phyloP scores from a whole-genome alignment of 441 rosid genomes.

The Populus hybrid region DNA sequence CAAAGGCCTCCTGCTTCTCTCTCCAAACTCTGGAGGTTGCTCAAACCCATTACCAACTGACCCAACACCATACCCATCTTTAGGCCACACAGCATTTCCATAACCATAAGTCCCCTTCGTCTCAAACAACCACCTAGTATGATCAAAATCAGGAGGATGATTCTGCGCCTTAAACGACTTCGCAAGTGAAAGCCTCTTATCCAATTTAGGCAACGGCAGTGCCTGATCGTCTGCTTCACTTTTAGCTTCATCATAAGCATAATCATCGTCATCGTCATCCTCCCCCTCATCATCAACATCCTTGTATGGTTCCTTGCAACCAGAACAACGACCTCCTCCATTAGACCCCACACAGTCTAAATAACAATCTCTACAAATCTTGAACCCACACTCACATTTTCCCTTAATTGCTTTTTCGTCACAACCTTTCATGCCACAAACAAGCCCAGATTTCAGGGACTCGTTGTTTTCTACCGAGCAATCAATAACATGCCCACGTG shows the following conservation, averaged over 20 bases:
- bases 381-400: constrained; percentile 72
- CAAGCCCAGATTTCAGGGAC: constrained; percentile 32
- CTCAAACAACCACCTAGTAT: constrained; percentile 84
- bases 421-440: constrained; percentile 75
- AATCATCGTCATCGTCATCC: constrained; percentile 22
- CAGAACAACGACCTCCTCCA: constrained; percentile 69
- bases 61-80: constrained; percentile 66
- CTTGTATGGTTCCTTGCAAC: constrained; percentile 73
- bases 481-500: constrained; percentile 71
- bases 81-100: constrained; percentile 91
- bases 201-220: constrained; percentile 63
- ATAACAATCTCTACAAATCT: constrained; percentile 69
- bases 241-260: constrained; percentile 33
- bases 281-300: constrained; percentile 40
- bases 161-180: constrained; percentile 64
- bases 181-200: constrained; percentile 72
- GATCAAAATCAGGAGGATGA: constrained; percentile 68
- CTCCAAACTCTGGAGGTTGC: constrained; percentile 64
- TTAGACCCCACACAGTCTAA: constrained; percentile 45
- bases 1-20: constrained; percentile 61
- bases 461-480: constrained; percentile 40
- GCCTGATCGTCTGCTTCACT: constrained; percentile 58
- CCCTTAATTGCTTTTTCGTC: constrained; percentile 60
- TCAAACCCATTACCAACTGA: constrained; percentile 63
- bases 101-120: constrained; percentile 89